Conservation (phyloP, 164 flowering plant genomes). For the Berberis thunbergii region DNA sequence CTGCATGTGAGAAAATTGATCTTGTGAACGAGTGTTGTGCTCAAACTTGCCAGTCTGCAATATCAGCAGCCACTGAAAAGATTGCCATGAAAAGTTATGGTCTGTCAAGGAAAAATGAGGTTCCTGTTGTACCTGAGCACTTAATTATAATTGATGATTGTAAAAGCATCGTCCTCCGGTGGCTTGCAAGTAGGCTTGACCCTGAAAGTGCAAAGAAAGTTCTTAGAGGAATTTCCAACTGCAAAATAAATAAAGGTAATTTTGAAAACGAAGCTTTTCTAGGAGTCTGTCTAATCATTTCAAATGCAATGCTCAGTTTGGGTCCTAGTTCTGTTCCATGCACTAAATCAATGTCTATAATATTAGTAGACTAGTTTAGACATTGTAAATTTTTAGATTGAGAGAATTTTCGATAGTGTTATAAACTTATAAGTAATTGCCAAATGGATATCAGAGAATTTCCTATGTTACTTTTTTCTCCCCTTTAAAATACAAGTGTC, state of each 20-base stretch:
- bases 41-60: constrained; percentile 75
- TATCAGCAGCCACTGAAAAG: constrained; percentile 62
- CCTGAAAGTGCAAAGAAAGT: constrained; percentile 57
- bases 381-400: too few species aligned
- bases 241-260: constrained; percentile 82
- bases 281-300: not conserved
- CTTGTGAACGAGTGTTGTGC: constrained; percentile 85
- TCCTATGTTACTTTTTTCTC: too few species aligned
- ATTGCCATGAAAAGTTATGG: constrained; percentile 46
- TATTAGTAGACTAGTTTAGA: too few species aligned
- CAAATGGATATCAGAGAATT: too few species aligned
- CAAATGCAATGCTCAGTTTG: too few species aligned
- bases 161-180: constrained; percentile 59
- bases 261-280: constrained; percentile 1
- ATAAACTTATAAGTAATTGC: too few species aligned
- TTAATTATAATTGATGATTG: constrained; percentile 56
- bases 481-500: too few species aligned
- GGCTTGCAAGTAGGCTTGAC: constrained; percentile 78
- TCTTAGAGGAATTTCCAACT: constrained; percentile 82
- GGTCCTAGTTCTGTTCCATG: too few species aligned
- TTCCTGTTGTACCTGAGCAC: constrained; percentile 28
- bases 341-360: too few species aligned
- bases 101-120: constrained; percentile 26
- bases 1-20: constrained; percentile 68
- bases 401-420: too few species aligned